phyloP scores from a whole-genome alignment of 2,329 filamentous ascomycete species.

The Cercospora sp. region DNA sequence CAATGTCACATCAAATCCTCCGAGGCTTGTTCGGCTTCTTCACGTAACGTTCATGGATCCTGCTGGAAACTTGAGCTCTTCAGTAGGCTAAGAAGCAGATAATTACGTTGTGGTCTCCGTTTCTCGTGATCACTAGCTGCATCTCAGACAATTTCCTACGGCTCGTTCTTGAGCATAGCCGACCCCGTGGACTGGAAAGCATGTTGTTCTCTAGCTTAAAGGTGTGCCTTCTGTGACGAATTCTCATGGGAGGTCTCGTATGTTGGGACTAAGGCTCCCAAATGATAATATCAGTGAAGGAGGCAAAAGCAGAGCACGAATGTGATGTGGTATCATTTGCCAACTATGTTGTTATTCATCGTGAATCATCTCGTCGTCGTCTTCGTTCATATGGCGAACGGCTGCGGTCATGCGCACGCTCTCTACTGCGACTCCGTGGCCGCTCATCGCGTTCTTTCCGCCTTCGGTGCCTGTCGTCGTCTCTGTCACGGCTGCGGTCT shows the following conservation, averaged over 20 bases:
- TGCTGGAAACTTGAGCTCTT: background rate
- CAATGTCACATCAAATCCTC: background rate
- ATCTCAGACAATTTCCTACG: background rate
- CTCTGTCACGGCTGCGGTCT: constrained; percentile 25
- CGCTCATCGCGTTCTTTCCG: constrained; percentile 21
- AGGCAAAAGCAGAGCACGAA: background rate
- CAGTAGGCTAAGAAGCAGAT: background rate
- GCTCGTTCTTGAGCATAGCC: background rate
- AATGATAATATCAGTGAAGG: background rate
- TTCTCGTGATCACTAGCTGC: background rate
- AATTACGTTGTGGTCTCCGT: background rate
- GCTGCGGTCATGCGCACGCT: constrained; percentile 22
- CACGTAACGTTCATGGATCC: background rate
- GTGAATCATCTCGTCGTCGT: constrained; percentile 22
- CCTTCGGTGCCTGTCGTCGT: constrained; percentile 15
- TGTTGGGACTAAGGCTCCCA: too few species aligned
- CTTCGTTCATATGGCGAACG: constrained; percentile 26
- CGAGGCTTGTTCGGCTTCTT: background rate
- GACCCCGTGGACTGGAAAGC: background rate
- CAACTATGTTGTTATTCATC: background rate
- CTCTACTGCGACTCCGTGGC: constrained; percentile 17
- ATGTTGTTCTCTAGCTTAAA: background rate
- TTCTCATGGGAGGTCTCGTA: background rate
- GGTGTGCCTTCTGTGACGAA: too few species aligned
- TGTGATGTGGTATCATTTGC: background rate